A percentile compares a stretch with the other conserved stretches of the same genome.
phyloP scores from a whole-genome alignment of 805 yeast genomes.

The Lachancea mirantina region DNA sequence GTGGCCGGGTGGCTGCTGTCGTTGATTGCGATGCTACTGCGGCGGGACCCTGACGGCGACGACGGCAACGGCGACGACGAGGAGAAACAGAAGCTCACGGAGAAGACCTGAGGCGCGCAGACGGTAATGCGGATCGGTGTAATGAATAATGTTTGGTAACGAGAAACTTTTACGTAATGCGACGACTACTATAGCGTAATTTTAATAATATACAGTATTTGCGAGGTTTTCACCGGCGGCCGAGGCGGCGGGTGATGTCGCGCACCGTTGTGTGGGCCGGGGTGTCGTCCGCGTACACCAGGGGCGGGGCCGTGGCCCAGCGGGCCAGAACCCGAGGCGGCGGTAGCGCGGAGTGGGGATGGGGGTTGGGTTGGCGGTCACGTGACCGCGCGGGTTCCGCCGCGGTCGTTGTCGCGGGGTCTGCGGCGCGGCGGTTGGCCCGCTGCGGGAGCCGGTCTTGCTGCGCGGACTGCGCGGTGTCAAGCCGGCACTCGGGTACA shows the following conservation, averaged over 20 bases:
- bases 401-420: background rate
- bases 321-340: slow-evolving; percentile 11
- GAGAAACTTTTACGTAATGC: background rate
- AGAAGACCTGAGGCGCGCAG: background rate
- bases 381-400: background rate
- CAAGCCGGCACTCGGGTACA: slow-evolving; percentile 19
- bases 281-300: slow-evolving; percentile 5
- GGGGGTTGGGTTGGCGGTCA: background rate
- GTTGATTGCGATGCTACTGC: slow-evolving; percentile 3
- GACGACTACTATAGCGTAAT: background rate
- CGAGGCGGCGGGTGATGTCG: slow-evolving; percentile 6
- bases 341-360: slow-evolving; percentile 9
- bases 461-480: slow-evolving; percentile 23
- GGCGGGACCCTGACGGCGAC: background rate
- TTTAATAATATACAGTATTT: background rate
- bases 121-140: background rate
- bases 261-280: slow-evolving; percentile 6
- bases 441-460: slow-evolving; percentile 23
- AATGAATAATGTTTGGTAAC: slow-evolving; percentile 1
- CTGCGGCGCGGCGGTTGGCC: slow-evolving; percentile 14
- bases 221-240: slow-evolving; percentile 6
- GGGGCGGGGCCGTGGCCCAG: slow-evolving; percentile 7
- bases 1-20: slow-evolving; percentile 5
- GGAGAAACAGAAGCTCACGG: slow-evolving; percentile 2
- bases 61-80: slow-evolving; percentile 3